A percentile compares a stretch with the other conserved stretches of the same genome.
Conservation (phyloP, 805 yeast species). For the Cyberlindnera sargentensis region DNA sequence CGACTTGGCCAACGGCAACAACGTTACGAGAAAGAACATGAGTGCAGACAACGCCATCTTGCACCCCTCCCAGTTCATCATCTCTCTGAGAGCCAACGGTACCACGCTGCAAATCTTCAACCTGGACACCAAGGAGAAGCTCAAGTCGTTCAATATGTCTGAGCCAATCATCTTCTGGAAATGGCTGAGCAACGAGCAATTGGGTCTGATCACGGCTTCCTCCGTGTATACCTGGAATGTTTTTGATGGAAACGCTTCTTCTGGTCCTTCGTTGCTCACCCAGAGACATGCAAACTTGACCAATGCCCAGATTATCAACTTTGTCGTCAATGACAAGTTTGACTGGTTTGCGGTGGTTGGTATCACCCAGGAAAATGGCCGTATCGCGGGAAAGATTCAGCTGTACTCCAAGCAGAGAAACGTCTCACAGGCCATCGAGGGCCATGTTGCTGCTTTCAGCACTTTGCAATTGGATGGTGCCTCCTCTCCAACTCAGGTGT, state of each 20-base stretch:
- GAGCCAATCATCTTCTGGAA: slow-evolving; percentile 95
- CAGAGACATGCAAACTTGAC: slow-evolving; percentile 75
- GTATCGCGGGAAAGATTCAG: slow-evolving; percentile 95
- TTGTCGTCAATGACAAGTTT: slow-evolving; percentile 69
- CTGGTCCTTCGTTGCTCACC: slow-evolving; percentile 76
- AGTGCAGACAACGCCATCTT: slow-evolving; percentile 95
- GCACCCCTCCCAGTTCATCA: slow-evolving; percentile 86
- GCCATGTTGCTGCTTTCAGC: slow-evolving; percentile 93
- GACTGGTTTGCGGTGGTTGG: slow-evolving; percentile 97
- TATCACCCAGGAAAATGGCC: slow-evolving; percentile 87
- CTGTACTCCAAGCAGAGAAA: slow-evolving; percentile 81
- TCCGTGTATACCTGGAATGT: slow-evolving; percentile 77
- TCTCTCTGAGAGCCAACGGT: slow-evolving; percentile 92
- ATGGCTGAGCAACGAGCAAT: slow-evolving; percentile 68
- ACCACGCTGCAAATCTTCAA: slow-evolving; percentile 94
- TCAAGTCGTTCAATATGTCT: slow-evolving; percentile 77
- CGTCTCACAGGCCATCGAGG: slow-evolving; percentile 94
- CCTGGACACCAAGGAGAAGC: slow-evolving; percentile 76
- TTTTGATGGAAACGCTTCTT: slow-evolving; percentile 67
- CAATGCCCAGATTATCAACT: slow-evolving; percentile 84
- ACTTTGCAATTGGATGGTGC: slow-evolving; percentile 69
- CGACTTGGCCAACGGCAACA: slow-evolving; percentile 72
- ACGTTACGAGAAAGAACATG: slow-evolving; percentile 86
- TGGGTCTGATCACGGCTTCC: slow-evolving; percentile 81
- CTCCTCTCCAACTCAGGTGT: slow-evolving; percentile 63